Percentiles rank a stretch among this genome's conserved stretches.
These are phyloP conservation scores for Boletus edulis DNA, from an alignment of 768 basidiomycete species.

Conservation along the genomic window DNA sequence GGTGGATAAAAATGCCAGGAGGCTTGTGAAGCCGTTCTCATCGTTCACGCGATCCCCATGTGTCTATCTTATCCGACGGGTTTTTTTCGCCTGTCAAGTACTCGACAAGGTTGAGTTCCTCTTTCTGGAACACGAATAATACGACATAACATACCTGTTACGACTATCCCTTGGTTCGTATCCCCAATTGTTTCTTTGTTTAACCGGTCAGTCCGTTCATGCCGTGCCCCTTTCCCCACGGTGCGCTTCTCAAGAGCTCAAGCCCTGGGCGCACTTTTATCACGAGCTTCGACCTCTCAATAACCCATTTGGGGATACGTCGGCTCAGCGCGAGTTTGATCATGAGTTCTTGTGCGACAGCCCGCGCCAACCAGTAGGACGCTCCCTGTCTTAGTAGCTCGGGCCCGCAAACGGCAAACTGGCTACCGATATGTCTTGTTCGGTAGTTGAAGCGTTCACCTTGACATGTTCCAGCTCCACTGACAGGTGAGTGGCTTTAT, in stretches of 20 bases:
- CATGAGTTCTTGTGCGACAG: background rate
- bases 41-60: slow-evolving; percentile 1
- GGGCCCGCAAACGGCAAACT: background rate
- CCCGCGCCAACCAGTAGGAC: slow-evolving; percentile 2
- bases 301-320: slow-evolving; percentile 2
- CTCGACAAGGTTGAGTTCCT: slow-evolving; percentile 16
- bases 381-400: background rate
- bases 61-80: background rate
- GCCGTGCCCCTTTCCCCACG: slow-evolving; percentile 10
- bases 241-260: slow-evolving; percentile 7
- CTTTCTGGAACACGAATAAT: slow-evolving; percentile 1
- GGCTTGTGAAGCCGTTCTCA: background rate
- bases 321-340: background rate
- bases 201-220: background rate
- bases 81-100: background rate
- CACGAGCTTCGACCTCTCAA: slow-evolving; percentile 13
- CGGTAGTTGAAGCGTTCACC: background rate
- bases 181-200: background rate
- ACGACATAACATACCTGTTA: background rate
- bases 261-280: slow-evolving; percentile 2
- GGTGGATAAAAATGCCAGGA: background rate
- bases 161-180: background rate
- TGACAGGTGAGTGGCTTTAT: background rate
- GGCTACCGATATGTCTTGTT: background rate
- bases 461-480: background rate